Base-by-base conservation (phyloP, 805 yeast species). In the Wickerhamomyces kurtzmanii region DNA sequence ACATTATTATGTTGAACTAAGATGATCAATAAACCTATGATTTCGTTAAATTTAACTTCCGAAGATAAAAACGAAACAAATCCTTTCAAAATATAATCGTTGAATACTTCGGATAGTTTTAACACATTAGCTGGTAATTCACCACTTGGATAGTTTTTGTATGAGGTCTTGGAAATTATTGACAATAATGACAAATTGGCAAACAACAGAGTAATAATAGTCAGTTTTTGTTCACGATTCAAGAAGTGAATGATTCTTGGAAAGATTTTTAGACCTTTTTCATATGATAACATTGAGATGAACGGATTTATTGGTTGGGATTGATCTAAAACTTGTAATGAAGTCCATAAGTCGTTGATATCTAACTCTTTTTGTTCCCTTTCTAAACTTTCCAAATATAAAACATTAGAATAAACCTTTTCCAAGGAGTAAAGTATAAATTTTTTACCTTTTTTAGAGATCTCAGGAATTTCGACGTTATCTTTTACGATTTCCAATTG, bases 201-300 rank as follows among this genome's bases (percentile, higher is more conserved):
- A 63, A 85, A 79, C 21, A 89, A 62, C 30, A 82, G 69, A 27
- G 87, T 83, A 30, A 84, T 70, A 31, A 84, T 63, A 20, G 87
- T 77, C 36, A 82, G 62, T 39, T 82, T 74, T 48, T 84, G 89
- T 40, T 80, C 84, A 40, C 78, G 67, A 22, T 71, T 60, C 45
- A 89, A 64, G 52, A 86, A 83, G 47, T 84, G 81, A 63, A 85
- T 85, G 34, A 84, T 68, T 56, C 98, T 75, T 28, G 91, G 86
- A 59, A 89, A 75, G 20, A 85, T 69, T 53, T 85, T 87, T 62
- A 85, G 75, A 31, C 94, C 91, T 57, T 89, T 89, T 43, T 83
- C 83, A 48, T 78, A 81, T 16, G 82, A 72, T 39, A 89, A 65
- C 49, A 84, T 74, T 39, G 86, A 84, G 29, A 86, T 71, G 45